Evolutionary conservation across 352 stramenopile genomes (phyloP), one percentile per base, ranked within the genome.

Genomic region (Saprolegnia parasitica): DNA sequence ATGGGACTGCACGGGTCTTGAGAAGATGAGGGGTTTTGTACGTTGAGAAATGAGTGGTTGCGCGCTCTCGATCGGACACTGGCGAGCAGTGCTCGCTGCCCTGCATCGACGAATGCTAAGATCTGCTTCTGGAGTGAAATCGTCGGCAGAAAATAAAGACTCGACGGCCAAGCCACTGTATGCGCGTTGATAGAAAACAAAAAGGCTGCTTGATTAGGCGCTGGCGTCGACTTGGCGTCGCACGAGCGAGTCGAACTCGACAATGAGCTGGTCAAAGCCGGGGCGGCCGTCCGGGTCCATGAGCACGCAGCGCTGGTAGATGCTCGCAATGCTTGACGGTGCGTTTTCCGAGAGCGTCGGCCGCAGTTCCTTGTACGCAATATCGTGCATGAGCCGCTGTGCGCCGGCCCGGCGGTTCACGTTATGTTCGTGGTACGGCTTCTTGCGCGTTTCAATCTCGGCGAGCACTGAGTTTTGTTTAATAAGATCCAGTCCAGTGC

Each of bases 391-490:
- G 11, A 49, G 42, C 42, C 42, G 42, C 42, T 49, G 42, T 3
- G 42, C 42, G 18, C 42, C 42, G 42, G 29, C 29, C 29, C 42
- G 42, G 11, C 42, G 11, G 42, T 8, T n/a, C 13, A 49, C 18
- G 8, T 11, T 50, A 15, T 55, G 37, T 15, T 67, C 58, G 20
- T 55, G 10, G 42, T 67, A 93, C 13, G 86, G 86, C 5, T 72
- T 52, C 32, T 88, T 74, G 56, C 79, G 80, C 45, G 86, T 91
- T 52, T 91, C 83, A 65, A 91, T 80, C 65, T 93, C 86, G 4
- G 82, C 89, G 2, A 93, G 72, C 56, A 93, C 83, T 71, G 23
- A 42, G 23, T 58, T 2, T 32, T 62, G 8, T n/a, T n/a, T 8
- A 11, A 26, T 68, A 0, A 15, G 21, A 15, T 26, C n/a, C 23